Evolutionary conservation across 768 basidiomycete genomes (phyloP), one percentile per base, ranked within the genome.

Genomic region (Boletus fagicola): DNA sequence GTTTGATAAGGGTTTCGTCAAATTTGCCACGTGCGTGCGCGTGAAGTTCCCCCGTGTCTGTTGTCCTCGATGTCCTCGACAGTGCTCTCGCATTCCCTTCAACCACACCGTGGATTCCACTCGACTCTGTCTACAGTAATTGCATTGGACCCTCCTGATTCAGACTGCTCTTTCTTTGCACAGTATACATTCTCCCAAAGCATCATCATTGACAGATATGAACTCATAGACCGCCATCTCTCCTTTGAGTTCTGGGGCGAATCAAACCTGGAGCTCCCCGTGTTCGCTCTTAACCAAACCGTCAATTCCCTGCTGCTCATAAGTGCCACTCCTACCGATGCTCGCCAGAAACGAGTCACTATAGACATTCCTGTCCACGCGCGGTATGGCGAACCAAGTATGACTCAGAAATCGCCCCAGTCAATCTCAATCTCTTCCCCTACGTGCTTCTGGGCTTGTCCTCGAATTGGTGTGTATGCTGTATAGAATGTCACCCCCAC

Each of bases 171-270:
- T 10, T 62, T 76, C 24, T 72, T 75, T 58, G 63, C 74, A 11
- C 58, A 75, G 6, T 70, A 75, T 58, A 67, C 65, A 26, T 65
- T 81, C 24, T 75, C 78, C 2, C 70, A 76, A 4, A 61, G 65
- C 47, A 62, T 81, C 59, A 77, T 81, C 64, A 70, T 75, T 22
- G 80, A 81, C 67, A 72, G 68, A 56, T 75, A 78, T 61, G 80
- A 81, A 63, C 74, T 81, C 54, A 15, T 51, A 7, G 65, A 72
- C 59, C 72, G 63, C 55, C 60, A 47, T 42, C 71, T 73, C 56
- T 56, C 65, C n/a, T 74, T 75, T 51, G 63, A 70, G 28, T 62
- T 78, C 52, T 68, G 67, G 63, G 75, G 78, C 5, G 66, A 70
- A 40, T 62, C 73, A 30, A 74, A 80, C 61, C 66, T 81, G 40